phyloP scores from a whole-genome alignment of 306 rosid species.

The Macrotyloma uniflorum region DNA sequence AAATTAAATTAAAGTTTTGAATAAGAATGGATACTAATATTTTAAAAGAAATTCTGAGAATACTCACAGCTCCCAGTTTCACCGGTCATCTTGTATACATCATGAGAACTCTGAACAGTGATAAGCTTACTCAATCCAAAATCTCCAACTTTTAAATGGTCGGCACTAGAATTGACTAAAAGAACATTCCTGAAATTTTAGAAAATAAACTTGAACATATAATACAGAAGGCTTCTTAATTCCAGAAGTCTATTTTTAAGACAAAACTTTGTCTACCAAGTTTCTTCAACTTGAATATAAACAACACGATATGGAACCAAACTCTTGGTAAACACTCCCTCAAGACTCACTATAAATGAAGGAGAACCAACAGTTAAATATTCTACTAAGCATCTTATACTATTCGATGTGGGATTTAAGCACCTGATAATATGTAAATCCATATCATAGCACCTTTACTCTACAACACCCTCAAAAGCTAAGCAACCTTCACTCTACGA shows the following conservation, averaged over 20 bases:
- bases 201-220: conserved; percentile 33
- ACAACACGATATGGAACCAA: neutral
- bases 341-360: too few relatives aligned
- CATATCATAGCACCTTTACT: too few relatives aligned
- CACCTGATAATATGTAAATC: too few relatives aligned
- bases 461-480: too few relatives aligned
- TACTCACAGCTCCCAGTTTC: conserved; percentile 99
- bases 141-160: conserved; percentile 97
- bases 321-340: too few relatives aligned
- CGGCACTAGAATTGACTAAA: conserved; percentile 90
- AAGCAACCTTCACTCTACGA: too few relatives aligned
- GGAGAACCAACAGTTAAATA: too few relatives aligned
- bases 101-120: conserved; percentile 84
- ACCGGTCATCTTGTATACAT: conserved; percentile 99
- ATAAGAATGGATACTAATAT: conserved; percentile 1
- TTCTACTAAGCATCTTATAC: too few relatives aligned
- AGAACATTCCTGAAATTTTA: conserved; percentile 86
- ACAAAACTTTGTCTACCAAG: conserved; percentile 28
- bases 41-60: conserved; percentile 27
- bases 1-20: conserved; percentile 23
- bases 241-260: conserved; percentile 33
- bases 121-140: conserved; percentile 99
- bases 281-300: conserved; percentile 32
- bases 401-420: too few relatives aligned
- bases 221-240: conserved; percentile 17